Evolutionary conservation across 2,329 filamentous ascomycete genomes (phyloP).

Genomic region (Bipolaris zeicola): DNA sequence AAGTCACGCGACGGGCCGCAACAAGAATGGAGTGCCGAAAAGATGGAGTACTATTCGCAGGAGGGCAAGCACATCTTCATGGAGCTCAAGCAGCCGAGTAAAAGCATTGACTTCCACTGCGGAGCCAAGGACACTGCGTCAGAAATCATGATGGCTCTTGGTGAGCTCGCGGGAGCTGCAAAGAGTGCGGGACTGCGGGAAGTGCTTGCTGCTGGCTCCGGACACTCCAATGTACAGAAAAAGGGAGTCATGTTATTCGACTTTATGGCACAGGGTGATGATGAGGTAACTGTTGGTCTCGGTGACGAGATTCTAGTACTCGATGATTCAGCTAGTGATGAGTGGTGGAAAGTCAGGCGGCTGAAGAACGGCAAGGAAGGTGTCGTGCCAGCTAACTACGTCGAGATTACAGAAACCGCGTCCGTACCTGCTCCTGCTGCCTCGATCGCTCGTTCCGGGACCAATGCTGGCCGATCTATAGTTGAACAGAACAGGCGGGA

Average conservation of each 20-base stretch:
- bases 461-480: conserved; percentile 67
- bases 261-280: conserved; percentile 94
- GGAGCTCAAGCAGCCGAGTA: conserved; percentile 88
- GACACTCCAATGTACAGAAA: conserved; percentile 66
- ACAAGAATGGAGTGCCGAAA: conserved; percentile 92
- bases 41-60: conserved; percentile 95
- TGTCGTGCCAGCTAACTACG: conserved; percentile 94
- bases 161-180: conserved; percentile 85
- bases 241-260: conserved; percentile 90
- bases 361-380: conserved; percentile 93
- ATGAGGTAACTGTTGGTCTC: conserved; percentile 89
- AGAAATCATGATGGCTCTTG: conserved; percentile 86
- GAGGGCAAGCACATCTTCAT: conserved; percentile 98
- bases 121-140: conserved; percentile 95
- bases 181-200: conserved; percentile 84
- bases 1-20: conserved; percentile 80
- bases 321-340: conserved; percentile 89
- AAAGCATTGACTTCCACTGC: conserved; percentile 95
- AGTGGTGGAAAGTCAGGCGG: conserved; percentile 96
- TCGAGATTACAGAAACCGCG: conserved; percentile 79
- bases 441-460: conserved; percentile 56
- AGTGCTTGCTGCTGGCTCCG: conserved; percentile 79
- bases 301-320: conserved; percentile 91
- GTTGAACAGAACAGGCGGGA: conserved; percentile 80
- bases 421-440: conserved; percentile 57